Base-by-base conservation (phyloP, 2,329 filamentous ascomycete genomes). In the Neocucurbitaria cava region DNA sequence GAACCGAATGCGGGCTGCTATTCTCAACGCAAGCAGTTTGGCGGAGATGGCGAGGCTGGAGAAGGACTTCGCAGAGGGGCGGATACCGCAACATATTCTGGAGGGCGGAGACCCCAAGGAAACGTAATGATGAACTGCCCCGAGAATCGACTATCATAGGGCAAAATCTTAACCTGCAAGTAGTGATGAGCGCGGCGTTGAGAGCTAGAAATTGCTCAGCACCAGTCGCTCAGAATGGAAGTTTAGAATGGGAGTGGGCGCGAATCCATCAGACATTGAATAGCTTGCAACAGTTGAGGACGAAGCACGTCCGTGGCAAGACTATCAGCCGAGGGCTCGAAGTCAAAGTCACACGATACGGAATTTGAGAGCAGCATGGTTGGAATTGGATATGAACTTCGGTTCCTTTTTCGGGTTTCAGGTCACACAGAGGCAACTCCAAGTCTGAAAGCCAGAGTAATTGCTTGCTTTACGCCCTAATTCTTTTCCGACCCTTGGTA, bases 21-120 rank as follows among this genome's bases (percentile, higher is more conserved):
- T 99, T 76, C 87, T 87, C 77, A 91, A 91, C 70, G 94, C 95
- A 5, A 92, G 89, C 75, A 96, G 89, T 70, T 76, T 99, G 70
- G 89, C 92, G 65, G 95, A 98, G 79, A 96, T 99, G 72, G 89
- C 91, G 52, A 84, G 87, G 64, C 76, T 99, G 72, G 95, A 99
- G 81, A 96, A 94, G 81, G 91, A 95, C 76, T 79, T 98, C 62
- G 90, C 91, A 59, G 94, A 98, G 76, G 95, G 95, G 1, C 83
- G 90, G 70, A 83, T 98, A 75, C 94, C 94, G 2, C 66, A 67
- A 18, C 54, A 71, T 26, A 58, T 74, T 24, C 53, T 73, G 20
- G 64, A 68, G 33, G 66, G 64, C 5, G 65, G 56, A 21, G 68
- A 71, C 8, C 36, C 66, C 2, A 73, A 70, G 70, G 69, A 73